Base-by-base conservation (phyloP, 331 rosid species). In the Quercus tomentella region DNA sequence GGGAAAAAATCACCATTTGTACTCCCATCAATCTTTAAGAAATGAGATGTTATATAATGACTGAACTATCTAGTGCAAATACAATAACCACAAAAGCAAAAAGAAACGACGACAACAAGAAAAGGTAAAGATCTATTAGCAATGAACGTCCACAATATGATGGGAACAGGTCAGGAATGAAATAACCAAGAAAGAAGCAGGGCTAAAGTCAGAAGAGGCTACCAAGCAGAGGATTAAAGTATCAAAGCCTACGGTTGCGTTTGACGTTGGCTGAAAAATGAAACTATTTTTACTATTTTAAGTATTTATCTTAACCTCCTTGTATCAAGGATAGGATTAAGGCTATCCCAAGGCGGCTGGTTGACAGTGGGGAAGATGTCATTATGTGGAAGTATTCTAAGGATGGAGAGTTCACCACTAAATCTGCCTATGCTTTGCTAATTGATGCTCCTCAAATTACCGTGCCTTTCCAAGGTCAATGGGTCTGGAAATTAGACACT, bases 1-100 rank as follows among this genome's bases (percentile, higher is more conserved):
- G 81, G 80, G 77, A 79, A 60, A 17, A 26, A 69, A 67, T 75
- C 72, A 73, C 49, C 68, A 70, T 54, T 70, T 62, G 63, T 37
- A 54, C 76, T 71, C 55, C 70, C 61, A 77, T 10, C 20, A 52
- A 76, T 56, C 75, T 73, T 62, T 66, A 41, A 55, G 75, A 74
- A 26, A 55, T 28, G 71, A 60, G 63, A 26, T 49, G 68, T 57
- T 71, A 37, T 43, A 68, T 10, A 28, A 35, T 37, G 78, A 70
- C n/a, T 30, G 23, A 73, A 74, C 52, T 51, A 45, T 30, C 21
- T 52, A 49, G 72, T 74, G 76, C 75, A 82, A 18, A 51, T 74
- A 45, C 67, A 68, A 37, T 22, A 56, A 61, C 77, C 58, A 80
- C 31, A 25, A 68, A 58, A 45, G 41, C 68, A 4, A 14, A 33